Evolutionary conservation across 2,329 filamentous ascomycete species (phyloP).

Genomic region (Pseudopithomyces maydicus): DNA sequence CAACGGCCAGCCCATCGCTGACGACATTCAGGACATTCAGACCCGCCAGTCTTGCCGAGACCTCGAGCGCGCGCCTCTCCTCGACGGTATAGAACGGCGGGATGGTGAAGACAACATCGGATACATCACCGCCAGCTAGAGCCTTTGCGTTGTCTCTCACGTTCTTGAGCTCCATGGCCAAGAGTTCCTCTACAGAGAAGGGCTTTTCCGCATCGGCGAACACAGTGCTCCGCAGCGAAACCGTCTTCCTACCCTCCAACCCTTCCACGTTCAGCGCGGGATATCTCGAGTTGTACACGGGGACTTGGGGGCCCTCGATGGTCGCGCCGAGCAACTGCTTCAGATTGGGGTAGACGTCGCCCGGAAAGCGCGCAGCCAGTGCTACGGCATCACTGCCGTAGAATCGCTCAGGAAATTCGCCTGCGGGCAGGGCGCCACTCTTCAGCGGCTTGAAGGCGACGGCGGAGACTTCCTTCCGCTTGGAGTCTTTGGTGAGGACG

Average conservation of each 20-base stretch:
- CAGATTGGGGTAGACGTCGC: constrained; percentile 92
- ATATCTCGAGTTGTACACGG: constrained; percentile 75
- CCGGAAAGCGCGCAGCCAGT: constrained; percentile 83
- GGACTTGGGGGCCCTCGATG: constrained; percentile 61
- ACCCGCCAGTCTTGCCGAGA: constrained; percentile 86
- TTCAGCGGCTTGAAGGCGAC: constrained; percentile 91
- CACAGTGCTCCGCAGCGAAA: constrained; percentile 79
- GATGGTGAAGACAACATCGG: constrained; percentile 85
- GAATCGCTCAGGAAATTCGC: constrained; percentile 78
- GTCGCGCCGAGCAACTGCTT: constrained; percentile 85
- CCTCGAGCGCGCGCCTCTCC: constrained; percentile 83
- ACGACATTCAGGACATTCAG: constrained; percentile 84
- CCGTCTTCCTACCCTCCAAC: constrained; percentile 64
- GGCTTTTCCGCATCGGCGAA: constrained; percentile 68
- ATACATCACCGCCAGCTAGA: constrained; percentile 76
- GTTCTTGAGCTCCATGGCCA: constrained; percentile 96
- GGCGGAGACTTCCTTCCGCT: constrained; percentile 90
- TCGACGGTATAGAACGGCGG: constrained; percentile 89
- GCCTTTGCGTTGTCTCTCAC: constrained; percentile 86
- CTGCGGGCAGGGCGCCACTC: constrained; percentile 61
- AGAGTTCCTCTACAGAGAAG: constrained; percentile 84
- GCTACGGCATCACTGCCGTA: constrained; percentile 93
- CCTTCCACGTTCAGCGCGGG: constrained; percentile 75
- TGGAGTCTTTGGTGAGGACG: constrained; percentile 95
- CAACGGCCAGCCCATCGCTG: constrained; percentile 89